Evolutionary conservation across 108 stramenopile genomes (phyloP).

Genomic region (Nannochloropsis gaditana): DNA sequence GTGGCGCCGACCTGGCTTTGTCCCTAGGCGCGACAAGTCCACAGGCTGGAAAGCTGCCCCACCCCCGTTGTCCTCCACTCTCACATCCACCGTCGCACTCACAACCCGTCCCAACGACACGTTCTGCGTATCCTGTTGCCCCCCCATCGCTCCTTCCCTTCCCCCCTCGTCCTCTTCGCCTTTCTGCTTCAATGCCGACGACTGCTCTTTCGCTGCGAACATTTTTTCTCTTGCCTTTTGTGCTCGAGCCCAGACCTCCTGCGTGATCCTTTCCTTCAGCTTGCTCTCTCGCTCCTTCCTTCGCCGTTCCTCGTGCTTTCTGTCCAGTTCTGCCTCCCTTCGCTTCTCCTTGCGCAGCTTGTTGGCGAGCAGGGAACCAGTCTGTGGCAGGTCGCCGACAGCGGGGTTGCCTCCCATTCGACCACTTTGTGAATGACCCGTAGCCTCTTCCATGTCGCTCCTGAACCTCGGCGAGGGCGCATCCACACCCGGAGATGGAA

Average conservation of each 20-base stretch:
- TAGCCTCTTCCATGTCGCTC: background rate
- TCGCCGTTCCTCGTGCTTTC: background rate
- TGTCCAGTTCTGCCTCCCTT: background rate
- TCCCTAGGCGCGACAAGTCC: too few species aligned
- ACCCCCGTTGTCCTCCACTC: too few species aligned
- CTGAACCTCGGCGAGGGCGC: background rate
- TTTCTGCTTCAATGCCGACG: background rate
- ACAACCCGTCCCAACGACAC: too few species aligned
- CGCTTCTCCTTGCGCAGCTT: background rate
- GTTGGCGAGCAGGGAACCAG: background rate
- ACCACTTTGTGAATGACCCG: background rate
- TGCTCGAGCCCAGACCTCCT: background rate
- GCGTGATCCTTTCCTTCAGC: conserved; percentile 9
- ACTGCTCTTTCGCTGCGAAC: background rate
- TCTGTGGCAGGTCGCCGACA: background rate
- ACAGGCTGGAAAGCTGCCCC: too few species aligned
- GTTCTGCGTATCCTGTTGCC: background rate
- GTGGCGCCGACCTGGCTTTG: too few species aligned
- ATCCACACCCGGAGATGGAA: background rate
- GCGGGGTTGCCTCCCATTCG: background rate
- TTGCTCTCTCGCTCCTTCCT: conserved; percentile 12
- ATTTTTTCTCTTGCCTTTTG: background rate
- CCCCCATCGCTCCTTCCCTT: background rate
- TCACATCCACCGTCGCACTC: too few species aligned
- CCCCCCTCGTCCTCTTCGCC: background rate